These are phyloP conservation scores for Cavenderia fasciculata DNA, from an alignment of 78 protist species.

Conservation along the genomic window DNA sequence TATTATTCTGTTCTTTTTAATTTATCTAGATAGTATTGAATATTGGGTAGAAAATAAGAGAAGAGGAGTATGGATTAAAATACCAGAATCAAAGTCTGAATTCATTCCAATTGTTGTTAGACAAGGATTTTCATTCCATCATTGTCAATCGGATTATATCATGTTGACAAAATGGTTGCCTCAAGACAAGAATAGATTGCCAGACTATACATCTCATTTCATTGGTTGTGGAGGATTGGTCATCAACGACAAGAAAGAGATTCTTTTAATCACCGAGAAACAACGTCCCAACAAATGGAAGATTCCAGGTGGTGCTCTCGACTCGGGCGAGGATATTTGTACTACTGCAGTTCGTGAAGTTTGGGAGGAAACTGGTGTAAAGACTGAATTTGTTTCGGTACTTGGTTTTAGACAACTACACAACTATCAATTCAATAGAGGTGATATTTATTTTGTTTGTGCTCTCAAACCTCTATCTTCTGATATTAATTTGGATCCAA, in stretches of 20 bases:
- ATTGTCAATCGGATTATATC: constrained; percentile 66
- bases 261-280: constrained; percentile 72
- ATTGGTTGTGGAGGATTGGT: constrained; percentile 84
- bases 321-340: constrained; percentile 81
- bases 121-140: constrained; percentile 71
- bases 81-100: constrained; percentile 38
- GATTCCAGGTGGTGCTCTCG: constrained; percentile 86
- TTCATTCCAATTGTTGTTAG: constrained; percentile 31
- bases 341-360: constrained; percentile 84
- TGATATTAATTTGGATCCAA: constrained; percentile 58
- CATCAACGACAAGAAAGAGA: constrained; percentile 74
- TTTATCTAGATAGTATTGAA: constrained; percentile 14
- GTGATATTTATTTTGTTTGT: constrained; percentile 61
- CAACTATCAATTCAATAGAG: constrained; percentile 59
- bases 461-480: constrained; percentile 19
- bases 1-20: too few species aligned
- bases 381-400: constrained; percentile 49
- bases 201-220: constrained; percentile 65
- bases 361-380: constrained; percentile 84
- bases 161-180: constrained; percentile 78
- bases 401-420: constrained; percentile 75
- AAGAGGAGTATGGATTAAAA: constrained; percentile 70
- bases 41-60: constrained; percentile 74
- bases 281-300: constrained; percentile 82
- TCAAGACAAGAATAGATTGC: constrained; percentile 17